Evolutionary conservation across 768 basidiomycete genomes (phyloP).

Genomic region (Hericium erinaceus): DNA sequence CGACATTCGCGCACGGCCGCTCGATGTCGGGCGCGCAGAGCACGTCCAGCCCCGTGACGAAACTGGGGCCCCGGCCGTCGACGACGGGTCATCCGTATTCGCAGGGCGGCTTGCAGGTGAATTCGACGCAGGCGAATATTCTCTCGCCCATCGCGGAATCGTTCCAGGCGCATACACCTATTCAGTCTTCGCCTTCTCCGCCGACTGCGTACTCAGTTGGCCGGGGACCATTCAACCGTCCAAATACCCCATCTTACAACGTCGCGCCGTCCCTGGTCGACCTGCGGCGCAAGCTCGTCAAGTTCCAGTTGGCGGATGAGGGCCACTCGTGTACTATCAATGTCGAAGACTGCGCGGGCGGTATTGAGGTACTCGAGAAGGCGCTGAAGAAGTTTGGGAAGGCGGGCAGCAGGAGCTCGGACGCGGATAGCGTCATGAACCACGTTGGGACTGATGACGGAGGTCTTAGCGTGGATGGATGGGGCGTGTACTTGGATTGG

Average conservation of each 20-base stretch:
- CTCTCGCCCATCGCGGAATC: constrained; percentile 72
- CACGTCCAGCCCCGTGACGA: constrained; percentile 10
- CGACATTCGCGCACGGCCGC: constrained; percentile 34
- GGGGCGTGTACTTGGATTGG: constrained; percentile 73
- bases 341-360: constrained; percentile 69
- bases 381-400: constrained; percentile 89
- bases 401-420: constrained; percentile 32
- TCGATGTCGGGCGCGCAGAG: constrained; percentile 32
- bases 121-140: constrained; percentile 23
- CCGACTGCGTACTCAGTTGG: constrained; percentile 41
- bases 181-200: constrained; percentile 23
- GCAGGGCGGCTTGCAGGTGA: constrained; percentile 44
- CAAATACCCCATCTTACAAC: constrained; percentile 33
- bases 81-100: constrained; percentile 44
- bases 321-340: constrained; percentile 68
- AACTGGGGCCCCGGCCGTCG: constrained; percentile 30
- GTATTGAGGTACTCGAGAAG: constrained; percentile 80
- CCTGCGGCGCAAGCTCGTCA: constrained; percentile 75
- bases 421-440: constrained; percentile 35
- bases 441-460: constrained; percentile 64
- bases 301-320: constrained; percentile 81
- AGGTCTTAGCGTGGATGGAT: constrained; percentile 77
- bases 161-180: constrained; percentile 29
- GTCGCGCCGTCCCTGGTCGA: constrained; percentile 59
- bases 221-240: constrained; percentile 46